Conservation (phyloP, 768 basidiomycete genomes). For the Hemileccinum impolitum region DNA sequence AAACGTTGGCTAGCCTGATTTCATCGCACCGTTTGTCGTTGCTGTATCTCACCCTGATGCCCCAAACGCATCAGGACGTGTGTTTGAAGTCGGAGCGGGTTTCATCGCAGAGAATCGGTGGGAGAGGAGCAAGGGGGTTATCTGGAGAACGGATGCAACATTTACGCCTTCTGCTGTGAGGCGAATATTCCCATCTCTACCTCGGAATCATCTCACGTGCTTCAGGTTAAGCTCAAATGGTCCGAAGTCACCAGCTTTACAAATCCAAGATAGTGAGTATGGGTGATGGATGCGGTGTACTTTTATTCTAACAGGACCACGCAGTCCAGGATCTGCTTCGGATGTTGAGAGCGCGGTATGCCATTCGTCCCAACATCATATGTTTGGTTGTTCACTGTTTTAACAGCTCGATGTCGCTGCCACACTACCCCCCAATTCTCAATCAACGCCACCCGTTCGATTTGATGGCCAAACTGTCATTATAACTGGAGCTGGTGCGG, state of each 20-base stretch:
- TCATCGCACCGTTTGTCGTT: constrained; percentile 88
- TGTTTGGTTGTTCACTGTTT: background rate
- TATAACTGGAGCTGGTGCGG: constrained; percentile 92
- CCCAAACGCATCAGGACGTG: constrained; percentile 70
- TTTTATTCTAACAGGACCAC: constrained; percentile 9
- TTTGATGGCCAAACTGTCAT: constrained; percentile 91
- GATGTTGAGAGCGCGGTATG: constrained; percentile 61
- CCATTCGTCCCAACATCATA: background rate
- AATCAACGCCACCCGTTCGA: constrained; percentile 65
- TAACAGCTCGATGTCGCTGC: constrained; percentile 61
- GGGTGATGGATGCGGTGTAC: background rate
- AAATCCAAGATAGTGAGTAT: constrained; percentile 61
- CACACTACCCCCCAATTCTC: constrained; percentile 61
- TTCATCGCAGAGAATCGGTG: constrained; percentile 90
- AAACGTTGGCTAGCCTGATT: constrained; percentile 56
- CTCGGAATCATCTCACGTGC: background rate
- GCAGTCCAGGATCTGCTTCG: constrained; percentile 59
- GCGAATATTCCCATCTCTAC: background rate
- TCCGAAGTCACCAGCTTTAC: constrained; percentile 76
- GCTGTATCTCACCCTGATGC: constrained; percentile 86
- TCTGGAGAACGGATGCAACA: constrained; percentile 85
- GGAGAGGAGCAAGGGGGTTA: constrained; percentile 82
- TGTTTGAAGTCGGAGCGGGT: constrained; percentile 93
- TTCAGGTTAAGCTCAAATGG: constrained; percentile 82
- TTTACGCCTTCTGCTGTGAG: constrained; percentile 93